Evolutionary conservation across 2,329 filamentous ascomycete species (phyloP).

Genomic region (Trichoderma aggressivum): DNA sequence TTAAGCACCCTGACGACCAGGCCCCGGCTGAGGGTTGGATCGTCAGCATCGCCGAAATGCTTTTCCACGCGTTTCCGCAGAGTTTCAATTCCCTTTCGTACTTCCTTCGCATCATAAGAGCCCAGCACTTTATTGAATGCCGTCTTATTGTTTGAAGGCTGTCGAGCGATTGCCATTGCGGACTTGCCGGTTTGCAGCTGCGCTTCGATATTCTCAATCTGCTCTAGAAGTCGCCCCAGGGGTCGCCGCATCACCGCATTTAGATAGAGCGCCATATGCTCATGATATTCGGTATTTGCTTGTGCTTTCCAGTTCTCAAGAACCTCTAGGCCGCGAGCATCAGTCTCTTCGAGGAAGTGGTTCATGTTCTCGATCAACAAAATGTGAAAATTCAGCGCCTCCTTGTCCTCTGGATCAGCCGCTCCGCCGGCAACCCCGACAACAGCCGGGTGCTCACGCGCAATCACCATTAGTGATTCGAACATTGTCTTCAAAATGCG

Average conservation of each 20-base stretch:
- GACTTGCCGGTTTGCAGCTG: conserved; percentile 60
- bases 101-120: conserved; percentile 76
- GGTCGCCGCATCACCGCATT: conserved; percentile 84
- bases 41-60: conserved; percentile 89
- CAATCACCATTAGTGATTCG: conserved; percentile 93
- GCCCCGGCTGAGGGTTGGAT: conserved; percentile 59
- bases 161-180: conserved; percentile 64
- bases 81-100: conserved; percentile 84
- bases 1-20: conserved; percentile 56
- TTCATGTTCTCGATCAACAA: conserved; percentile 99
- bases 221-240: conserved; percentile 85
- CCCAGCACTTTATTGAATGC: conserved; percentile 84
- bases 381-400: conserved; percentile 95
- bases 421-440: conserved; percentile 41
- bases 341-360: conserved; percentile 90
- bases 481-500: conserved; percentile 95
- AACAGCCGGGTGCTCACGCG: conserved; percentile 61
- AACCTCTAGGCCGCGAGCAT: conserved; percentile 68
- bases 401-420: conserved; percentile 78
- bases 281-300: conserved; percentile 72
- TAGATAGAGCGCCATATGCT: conserved; percentile 86
- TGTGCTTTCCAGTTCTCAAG: conserved; percentile 79
- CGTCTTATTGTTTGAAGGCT: conserved; percentile 77
- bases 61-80: conserved; percentile 92
- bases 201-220: conserved; percentile 83